A percentile compares a stretch with the other conserved stretches of the same genome.
Conservation (phyloP, 2,329 filamentous ascomycete species). For the Celoporthe dispersa region DNA sequence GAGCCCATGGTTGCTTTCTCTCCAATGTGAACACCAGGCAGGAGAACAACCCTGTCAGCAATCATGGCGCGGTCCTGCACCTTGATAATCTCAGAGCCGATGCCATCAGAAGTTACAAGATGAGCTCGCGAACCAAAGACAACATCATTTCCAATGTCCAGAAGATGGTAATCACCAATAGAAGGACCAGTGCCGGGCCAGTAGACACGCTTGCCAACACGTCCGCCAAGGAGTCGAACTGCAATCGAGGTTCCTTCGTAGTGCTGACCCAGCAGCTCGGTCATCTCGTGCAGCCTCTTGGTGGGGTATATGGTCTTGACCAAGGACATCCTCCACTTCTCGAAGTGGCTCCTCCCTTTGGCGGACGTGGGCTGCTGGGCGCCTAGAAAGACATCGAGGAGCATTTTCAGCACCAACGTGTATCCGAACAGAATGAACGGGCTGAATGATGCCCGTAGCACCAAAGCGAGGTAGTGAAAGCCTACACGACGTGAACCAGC, state of each 20-base stretch:
- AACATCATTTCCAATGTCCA: slow-evolving; percentile 62
- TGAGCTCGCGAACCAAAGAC: slow-evolving; percentile 62
- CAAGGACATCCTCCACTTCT: slow-evolving; percentile 49
- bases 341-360: slow-evolving; percentile 40
- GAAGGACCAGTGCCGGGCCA: slow-evolving; percentile 61
- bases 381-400: slow-evolving; percentile 47
- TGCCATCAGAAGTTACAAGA: slow-evolving; percentile 56
- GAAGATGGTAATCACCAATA: slow-evolving; percentile 58
- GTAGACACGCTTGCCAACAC: slow-evolving; percentile 57
- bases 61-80: slow-evolving; percentile 58
- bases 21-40: slow-evolving; percentile 56
- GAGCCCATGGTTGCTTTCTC: slow-evolving; percentile 56
- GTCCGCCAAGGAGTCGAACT: slow-evolving; percentile 55
- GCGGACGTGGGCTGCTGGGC: slow-evolving; percentile 40
- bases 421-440: slow-evolving; percentile 51
- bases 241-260: slow-evolving; percentile 59
- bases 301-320: slow-evolving; percentile 50
- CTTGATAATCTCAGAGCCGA: slow-evolving; percentile 51
- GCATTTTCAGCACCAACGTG: slow-evolving; percentile 45
- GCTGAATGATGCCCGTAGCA: slow-evolving; percentile 44
- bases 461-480: slow-evolving; percentile 55
- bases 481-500: slow-evolving; percentile 49
- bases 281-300: slow-evolving; percentile 51
- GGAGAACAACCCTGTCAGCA: slow-evolving; percentile 57
- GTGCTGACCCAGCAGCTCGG: slow-evolving; percentile 56